Evolutionary conservation across 306 rosid genomes (phyloP).

Genomic region (Vicia faba): DNA sequence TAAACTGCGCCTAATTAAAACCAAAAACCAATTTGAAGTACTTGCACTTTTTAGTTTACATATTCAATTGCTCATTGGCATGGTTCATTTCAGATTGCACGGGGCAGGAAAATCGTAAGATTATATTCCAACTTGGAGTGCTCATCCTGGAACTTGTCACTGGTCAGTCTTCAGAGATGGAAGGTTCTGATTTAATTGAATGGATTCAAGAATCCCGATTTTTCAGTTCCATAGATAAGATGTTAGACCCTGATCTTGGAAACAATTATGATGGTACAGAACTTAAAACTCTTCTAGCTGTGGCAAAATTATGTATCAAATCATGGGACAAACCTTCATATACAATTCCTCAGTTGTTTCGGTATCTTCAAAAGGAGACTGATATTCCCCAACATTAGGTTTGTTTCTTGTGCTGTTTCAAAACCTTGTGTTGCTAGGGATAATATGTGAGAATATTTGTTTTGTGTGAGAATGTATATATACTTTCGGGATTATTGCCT

Average conservation of each 20-base stretch:
- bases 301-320: conserved; percentile 83
- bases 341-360: conserved; percentile 72
- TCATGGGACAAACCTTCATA: conserved; percentile 64
- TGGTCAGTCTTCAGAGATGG: conserved; percentile 80
- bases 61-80: conserved; percentile 14
- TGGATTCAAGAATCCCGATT: conserved; percentile 82
- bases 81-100: conserved; percentile 53
- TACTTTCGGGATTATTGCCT: conserved; percentile 18
- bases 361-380: conserved; percentile 70
- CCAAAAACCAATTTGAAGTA: not conserved
- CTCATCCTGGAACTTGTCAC: conserved; percentile 84
- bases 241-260: conserved; percentile 96
- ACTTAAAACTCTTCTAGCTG: conserved; percentile 71
- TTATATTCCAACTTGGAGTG: conserved; percentile 83
- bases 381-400: conserved; percentile 41
- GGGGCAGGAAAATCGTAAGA: conserved; percentile 55
- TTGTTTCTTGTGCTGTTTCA: conserved; percentile 18
- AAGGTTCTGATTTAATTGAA: conserved; percentile 64
- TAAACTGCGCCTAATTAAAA: not conserved
- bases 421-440: conserved; percentile 28
- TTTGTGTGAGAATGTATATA: conserved; percentile 23
- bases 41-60: not conserved
- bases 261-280: conserved; percentile 64
- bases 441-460: conserved; percentile 16
- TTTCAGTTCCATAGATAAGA: conserved; percentile 69